A percentile compares a stretch with the other conserved stretches of the same genome.
Conservation (phyloP, 2,329 filamentous ascomycete genomes). For the Escovopsis weberi region DNA sequence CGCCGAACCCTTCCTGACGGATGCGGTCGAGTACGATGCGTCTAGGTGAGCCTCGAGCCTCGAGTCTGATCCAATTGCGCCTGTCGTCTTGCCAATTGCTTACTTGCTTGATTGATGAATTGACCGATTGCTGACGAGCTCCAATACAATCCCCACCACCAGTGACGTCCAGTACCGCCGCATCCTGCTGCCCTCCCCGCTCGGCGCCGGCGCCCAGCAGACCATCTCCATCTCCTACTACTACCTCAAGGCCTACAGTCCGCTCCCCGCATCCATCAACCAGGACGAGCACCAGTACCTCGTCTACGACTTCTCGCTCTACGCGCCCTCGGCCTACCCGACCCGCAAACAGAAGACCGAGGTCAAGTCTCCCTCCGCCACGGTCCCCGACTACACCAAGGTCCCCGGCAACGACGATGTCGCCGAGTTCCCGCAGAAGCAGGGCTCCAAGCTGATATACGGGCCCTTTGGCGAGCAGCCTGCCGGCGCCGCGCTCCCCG, state of each 20-base stretch:
- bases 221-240: slow-evolving; percentile 82
- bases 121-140: neutral
- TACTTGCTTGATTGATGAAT: neutral
- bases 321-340: slow-evolving; percentile 67
- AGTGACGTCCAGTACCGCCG: slow-evolving; percentile 72
- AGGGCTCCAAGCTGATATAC: slow-evolving; percentile 77
- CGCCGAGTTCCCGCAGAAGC: slow-evolving; percentile 58
- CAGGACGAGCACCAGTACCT: slow-evolving; percentile 83
- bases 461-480: slow-evolving; percentile 74
- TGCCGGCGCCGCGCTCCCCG: slow-evolving; percentile 59
- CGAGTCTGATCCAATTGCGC: too few species aligned
- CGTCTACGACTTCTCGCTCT: slow-evolving; percentile 71
- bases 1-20: slow-evolving; percentile 52
- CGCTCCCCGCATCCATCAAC: slow-evolving; percentile 68
- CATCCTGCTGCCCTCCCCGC: slow-evolving; percentile 60
- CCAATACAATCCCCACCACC: neutral
- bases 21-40: slow-evolving; percentile 49
- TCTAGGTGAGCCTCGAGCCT: slow-evolving; percentile 31
- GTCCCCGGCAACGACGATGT: slow-evolving; percentile 46
- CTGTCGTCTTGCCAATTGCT: too few species aligned
- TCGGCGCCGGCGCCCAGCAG: slow-evolving; percentile 62
- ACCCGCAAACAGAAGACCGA: slow-evolving; percentile 95
- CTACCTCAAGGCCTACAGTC: slow-evolving; percentile 60
- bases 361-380: slow-evolving; percentile 66
- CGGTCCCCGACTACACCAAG: slow-evolving; percentile 74